Evolutionary conservation across 805 yeast species (phyloP), one percentile per base, ranked within the genome.

Genomic region (Myxozyma kluyveri): DNA sequence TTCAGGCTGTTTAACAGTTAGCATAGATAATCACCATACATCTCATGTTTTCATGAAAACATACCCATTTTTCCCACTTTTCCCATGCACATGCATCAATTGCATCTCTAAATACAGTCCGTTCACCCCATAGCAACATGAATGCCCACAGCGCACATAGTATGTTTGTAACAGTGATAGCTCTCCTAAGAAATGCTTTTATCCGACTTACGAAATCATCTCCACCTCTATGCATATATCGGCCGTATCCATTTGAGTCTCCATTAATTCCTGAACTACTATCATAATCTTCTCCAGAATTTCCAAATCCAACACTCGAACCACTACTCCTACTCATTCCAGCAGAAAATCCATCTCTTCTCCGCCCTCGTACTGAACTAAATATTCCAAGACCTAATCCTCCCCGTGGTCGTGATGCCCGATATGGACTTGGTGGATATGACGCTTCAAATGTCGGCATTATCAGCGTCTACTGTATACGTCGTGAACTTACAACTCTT

Each of bases 21-120:
- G n/a, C n/a, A n/a, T n/a, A n/a, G n/a, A n/a, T n/a, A n/a, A n/a
- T n/a, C n/a, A n/a, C n/a, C n/a, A n/a, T n/a, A n/a, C n/a, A n/a
- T n/a, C n/a, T n/a, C n/a, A n/a, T n/a, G n/a, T n/a, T n/a, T n/a
- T n/a, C n/a, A n/a, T n/a, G n/a, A 17, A 14, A 32, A 44, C 45
- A 4, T 37, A 50, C 60, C 87, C 88, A 82, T 3, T 67, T 42
- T 59, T 83, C 88, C 90, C 91, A 85, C 0, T 65, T 66, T 1
- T 68, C 62, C 96, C 96, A 89, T 3, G 68, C 59, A 63, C 89
- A 84, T 26, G 65, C 53, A 5, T 64, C 58, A 17, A 84, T 67
- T 0, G 79, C 74, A 18, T 67, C 60, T 46, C 66, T 69, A 1
- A 82, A 82, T 7, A 70, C 73, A 2, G 72, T 62, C 52, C 85